Conservation (phyloP, 148 eudicot genomes). For the Camellia japonica region DNA sequence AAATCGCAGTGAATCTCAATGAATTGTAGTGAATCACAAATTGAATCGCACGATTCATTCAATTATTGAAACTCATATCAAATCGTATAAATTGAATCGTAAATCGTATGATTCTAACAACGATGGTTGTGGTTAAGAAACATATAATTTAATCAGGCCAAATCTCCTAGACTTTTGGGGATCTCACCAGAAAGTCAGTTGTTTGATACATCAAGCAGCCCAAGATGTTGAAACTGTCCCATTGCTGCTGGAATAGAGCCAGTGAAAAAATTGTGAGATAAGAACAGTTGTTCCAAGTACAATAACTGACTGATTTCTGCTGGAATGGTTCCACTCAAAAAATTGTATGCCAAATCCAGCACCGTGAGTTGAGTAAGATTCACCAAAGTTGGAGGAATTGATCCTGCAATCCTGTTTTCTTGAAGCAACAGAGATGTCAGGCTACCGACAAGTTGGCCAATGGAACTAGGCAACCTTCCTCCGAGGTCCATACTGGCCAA, state of each 20-base stretch:
- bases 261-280: conserved; percentile 31
- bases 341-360: conserved; percentile 34
- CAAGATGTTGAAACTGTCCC: conserved; percentile 24
- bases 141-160: neutral
- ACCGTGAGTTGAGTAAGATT: conserved; percentile 17
- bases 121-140: no score
- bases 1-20: no score
- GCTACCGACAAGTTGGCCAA: conserved; percentile 10
- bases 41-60: no score
- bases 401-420: conserved; percentile 31
- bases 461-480: conserved; percentile 26
- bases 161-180: conserved; percentile 29
- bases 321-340: conserved; percentile 28
- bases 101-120: no score
- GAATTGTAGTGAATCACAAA: no score
- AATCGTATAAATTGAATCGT: no score
- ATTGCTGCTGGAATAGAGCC: conserved; percentile 29
- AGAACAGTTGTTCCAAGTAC: conserved; percentile 15
- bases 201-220: conserved; percentile 32
- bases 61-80: no score
- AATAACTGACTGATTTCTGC: conserved; percentile 20
- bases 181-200: conserved; percentile 30
- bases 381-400: conserved; percentile 29
- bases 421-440: conserved; percentile 17
- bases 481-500: conserved; percentile 34